Base-by-base conservation (phyloP, 2,329 filamentous ascomycete genomes). In the Periconia sp. region DNA sequence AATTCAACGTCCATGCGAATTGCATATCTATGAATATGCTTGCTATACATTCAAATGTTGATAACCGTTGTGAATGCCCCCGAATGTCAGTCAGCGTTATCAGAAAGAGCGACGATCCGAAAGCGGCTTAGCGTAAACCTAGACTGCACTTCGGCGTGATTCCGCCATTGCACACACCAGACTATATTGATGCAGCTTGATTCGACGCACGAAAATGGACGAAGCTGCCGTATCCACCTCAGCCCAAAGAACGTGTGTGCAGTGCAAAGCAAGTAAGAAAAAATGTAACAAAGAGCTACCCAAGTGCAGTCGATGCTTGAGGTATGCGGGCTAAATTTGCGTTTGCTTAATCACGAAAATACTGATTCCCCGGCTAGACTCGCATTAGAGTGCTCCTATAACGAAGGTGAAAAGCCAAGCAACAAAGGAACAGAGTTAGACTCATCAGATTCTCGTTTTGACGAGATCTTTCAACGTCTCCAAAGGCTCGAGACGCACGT, bases 251-350 rank as follows among this genome's bases (percentile, higher is more conserved):
- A 63, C 55, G 11, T 63, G 60, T 52, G 10, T 33, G 10, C 56
- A 59, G 35, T 63, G 60, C 41, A 58, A 61, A 44, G 23, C 53
- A 17, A 57, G 53, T 47, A 63, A 63, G 45, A 63, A 63, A 50
- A 59, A 58, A 52, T 63, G 60, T 44, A 56, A 63, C 53, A 63
- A 60, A 41, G 2, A 51, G 8, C 20, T 56, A 8, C 58, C 60
- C 2, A 47, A 30, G 31, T 63, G 60, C 41, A 47, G 52, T 31
- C 52, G 60, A 18, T 63, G 60, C 47, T 19, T 35, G 41, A 61
- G 60, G 60, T 61, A 55, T 17, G 18, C 11, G 9, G 3, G 10
- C 27, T 7, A 17, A 30, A 45, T 9, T n/a, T 5, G 5, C 13
- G 17, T n/a, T n/a, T n/a, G 23, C 15, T 11, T 23, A 20, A 44